These are phyloP conservation scores for Ottelia alismoides DNA, from an alignment of 106 monocot genomes.

Conservation along the genomic window DNA sequence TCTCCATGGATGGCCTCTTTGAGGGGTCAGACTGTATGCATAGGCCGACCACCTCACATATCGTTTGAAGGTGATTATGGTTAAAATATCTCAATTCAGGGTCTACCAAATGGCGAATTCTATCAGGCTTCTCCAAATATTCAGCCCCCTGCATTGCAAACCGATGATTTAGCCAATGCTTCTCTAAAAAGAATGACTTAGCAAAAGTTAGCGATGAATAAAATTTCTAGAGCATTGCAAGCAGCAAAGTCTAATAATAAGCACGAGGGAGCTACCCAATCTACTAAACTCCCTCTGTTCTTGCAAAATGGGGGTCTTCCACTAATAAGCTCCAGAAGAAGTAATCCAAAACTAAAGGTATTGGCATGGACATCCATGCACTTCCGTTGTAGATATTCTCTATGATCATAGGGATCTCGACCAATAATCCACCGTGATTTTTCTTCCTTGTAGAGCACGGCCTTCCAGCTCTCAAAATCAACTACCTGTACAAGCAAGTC, in stretches of 20 bases:
- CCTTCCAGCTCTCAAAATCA: conserved; percentile 94
- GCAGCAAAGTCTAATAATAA: too few relatives aligned
- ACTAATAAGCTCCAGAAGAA: conserved; percentile 81
- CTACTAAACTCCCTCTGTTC: conserved; percentile 48
- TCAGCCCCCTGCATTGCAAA: conserved; percentile 63
- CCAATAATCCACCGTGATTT: too few relatives aligned
- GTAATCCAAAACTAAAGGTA: conserved; percentile 63
- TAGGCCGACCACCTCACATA: conserved; percentile 52
- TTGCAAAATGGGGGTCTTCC: conserved; percentile 64
- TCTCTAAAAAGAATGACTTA: too few relatives aligned
- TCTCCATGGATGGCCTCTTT: conserved; percentile 86
- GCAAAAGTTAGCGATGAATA: too few relatives aligned
- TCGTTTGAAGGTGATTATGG: conserved; percentile 36
- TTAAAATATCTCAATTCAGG: conserved; percentile 61
- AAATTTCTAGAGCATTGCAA: too few relatives aligned
- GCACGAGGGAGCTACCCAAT: too few relatives aligned
- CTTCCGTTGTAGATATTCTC: conserved; percentile 32
- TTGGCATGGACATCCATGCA: conserved; percentile 62
- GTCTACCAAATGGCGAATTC: conserved; percentile 56
- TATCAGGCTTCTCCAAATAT: conserved; percentile 57
- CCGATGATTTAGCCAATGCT: too few relatives aligned
- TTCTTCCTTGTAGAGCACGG: conserved; percentile 38
- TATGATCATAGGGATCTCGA: too few relatives aligned
- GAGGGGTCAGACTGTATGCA: conserved; percentile 72
- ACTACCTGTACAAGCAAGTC: conserved; percentile 81